Evolutionary conservation across 768 basidiomycete species (phyloP), one percentile per base, ranked within the genome.

Genomic region (Lentinula lateritia): DNA sequence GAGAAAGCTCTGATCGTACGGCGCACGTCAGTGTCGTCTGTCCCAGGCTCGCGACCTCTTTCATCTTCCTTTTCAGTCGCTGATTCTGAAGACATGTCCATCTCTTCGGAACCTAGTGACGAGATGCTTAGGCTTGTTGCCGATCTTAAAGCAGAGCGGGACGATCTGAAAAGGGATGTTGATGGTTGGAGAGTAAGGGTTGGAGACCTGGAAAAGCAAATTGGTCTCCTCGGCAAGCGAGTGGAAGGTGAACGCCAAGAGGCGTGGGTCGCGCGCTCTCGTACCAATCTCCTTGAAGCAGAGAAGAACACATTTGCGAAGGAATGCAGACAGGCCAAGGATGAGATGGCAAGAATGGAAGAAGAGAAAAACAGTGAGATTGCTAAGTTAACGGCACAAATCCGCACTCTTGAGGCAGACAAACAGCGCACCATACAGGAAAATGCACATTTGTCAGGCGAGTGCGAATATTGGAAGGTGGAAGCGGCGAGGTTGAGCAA

Each of bases 131-230:
- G 81, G 65, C 79, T 90, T 41, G 78, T 93, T 58, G 78, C 87
- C 3, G 91, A 92, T 69, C 80, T 93, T 67, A 93, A 94, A 71
- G 81, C 87, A 12, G 95, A 98, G 73, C 80, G 95, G 35, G 95
- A 98, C 67, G 89, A 93, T 62, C 78, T 98, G 55, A 89, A 88
- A 71, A 84, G 86, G 56, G 95, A 98, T 72, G 87, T 94, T 0
- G 89, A 93, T 65, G 90, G 89, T 0, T 96, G 94, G 93, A 81
- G 90, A 63, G 80, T 74, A 38, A 81, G 95, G 23, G 90, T 94
- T 52, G 78, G 78, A 13, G 88, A 90, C 68, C 78, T 92, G 66
- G 92, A 96, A 66, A 86, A 83, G 60, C 87, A 88, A 65, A 73
- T 86, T 23, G 76, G 78, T 45, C 75, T 86, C 41, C 82, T 96